These are phyloP conservation scores for Parastagonospora avenae DNA, from an alignment of 2,329 filamentous ascomycete genomes.

Conservation along the genomic window DNA sequence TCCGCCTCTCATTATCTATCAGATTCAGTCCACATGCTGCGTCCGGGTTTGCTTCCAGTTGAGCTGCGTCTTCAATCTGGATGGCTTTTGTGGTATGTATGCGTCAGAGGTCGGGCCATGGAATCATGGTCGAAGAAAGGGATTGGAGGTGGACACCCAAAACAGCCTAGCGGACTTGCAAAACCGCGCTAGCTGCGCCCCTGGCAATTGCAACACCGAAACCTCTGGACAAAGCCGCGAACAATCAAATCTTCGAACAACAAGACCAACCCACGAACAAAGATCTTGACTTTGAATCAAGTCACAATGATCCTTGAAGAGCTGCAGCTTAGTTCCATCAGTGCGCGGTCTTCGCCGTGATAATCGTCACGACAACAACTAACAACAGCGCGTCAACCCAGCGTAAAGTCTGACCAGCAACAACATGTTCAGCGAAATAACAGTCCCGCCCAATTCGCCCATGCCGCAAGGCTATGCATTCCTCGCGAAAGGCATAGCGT, in stretches of 20 bases:
- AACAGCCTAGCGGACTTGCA: neutral
- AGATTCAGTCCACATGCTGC: conserved; percentile 25
- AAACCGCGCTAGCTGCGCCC: neutral
- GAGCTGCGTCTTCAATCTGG: conserved; percentile 22
- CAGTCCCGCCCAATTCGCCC: conserved; percentile 19
- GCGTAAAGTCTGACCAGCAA: neutral
- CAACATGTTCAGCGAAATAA: conserved; percentile 24
- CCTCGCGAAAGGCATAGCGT: conserved; percentile 40
- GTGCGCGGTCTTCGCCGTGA: neutral
- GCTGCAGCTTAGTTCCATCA: too few species aligned
- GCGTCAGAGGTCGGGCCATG: conserved; percentile 21
- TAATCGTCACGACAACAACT: neutral
- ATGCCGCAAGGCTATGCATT: conserved; percentile 41
- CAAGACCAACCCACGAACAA: too few species aligned
- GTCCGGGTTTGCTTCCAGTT: conserved; percentile 25
- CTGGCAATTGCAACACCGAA: neutral
- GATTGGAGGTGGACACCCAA: neutral
- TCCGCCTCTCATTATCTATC: conserved; percentile 33
- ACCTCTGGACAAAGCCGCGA: neutral
- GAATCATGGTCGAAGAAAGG: neutral
- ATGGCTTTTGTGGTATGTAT: conserved; percentile 32
- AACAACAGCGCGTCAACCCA: neutral
- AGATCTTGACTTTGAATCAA: too few species aligned
- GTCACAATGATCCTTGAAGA: too few species aligned
- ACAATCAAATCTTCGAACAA: neutral